These are phyloP conservation scores for Xerocomus potaroensis DNA, from an alignment of 768 basidiomycete genomes.

Conservation along the genomic window DNA sequence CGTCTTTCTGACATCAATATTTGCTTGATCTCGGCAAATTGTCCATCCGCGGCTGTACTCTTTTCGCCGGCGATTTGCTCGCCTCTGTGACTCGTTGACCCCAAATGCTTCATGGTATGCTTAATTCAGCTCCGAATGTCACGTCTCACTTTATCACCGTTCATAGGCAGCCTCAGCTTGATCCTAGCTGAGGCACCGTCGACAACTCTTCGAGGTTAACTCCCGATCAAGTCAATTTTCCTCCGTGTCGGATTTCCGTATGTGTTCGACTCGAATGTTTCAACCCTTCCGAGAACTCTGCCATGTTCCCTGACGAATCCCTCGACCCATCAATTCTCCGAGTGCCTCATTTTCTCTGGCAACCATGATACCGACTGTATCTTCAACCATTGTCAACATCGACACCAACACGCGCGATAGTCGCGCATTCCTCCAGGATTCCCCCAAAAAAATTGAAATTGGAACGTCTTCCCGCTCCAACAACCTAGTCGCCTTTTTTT, in stretches of 20 bases:
- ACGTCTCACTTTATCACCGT: not conserved
- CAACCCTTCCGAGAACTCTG: not conserved
- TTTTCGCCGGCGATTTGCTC: too few relatives aligned
- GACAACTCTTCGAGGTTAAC: not conserved
- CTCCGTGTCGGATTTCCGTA: not conserved
- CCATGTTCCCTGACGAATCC: not conserved
- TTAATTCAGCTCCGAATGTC: not conserved
- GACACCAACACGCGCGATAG: constrained; percentile 1
- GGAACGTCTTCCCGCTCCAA: not conserved
- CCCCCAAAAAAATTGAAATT: not conserved
- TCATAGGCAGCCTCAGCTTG: not conserved
- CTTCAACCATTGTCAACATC: not conserved
- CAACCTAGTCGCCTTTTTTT: not conserved
- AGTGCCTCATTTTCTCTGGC: not conserved
- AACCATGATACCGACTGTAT: not conserved
- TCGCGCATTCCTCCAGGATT: not conserved
- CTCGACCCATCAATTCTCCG: not conserved
- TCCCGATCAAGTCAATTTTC: not conserved
- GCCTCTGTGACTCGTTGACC: not conserved
- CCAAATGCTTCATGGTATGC: not conserved
- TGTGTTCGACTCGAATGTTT: not conserved
- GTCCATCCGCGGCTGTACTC: too few relatives aligned
- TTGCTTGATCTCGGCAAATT: too few relatives aligned
- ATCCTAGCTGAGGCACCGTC: not conserved
- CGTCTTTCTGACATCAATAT: too few relatives aligned